Conservation (phyloP, 768 basidiomycete genomes). For the Macrolepiota fuliginosa region DNA sequence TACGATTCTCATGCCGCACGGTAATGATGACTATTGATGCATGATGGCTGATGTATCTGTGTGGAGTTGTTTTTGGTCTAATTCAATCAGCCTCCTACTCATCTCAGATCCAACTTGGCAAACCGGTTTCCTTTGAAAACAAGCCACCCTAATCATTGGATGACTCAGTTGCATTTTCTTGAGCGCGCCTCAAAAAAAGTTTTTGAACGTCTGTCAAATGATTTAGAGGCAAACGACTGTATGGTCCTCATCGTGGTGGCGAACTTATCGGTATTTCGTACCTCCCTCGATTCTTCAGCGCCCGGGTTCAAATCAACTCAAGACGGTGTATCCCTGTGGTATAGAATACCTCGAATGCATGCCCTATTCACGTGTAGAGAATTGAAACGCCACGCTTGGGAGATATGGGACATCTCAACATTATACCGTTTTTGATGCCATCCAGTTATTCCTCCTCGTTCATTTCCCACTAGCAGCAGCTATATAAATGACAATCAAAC, state of each 20-base stretch:
- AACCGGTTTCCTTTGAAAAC: conserved; percentile 1
- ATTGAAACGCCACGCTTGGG: conserved; percentile 11
- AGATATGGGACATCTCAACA: conserved; percentile 11
- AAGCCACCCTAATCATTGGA: background rate
- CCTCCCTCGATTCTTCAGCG: background rate
- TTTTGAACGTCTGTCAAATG: background rate
- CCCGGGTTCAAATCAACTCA: background rate
- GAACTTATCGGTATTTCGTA: background rate
- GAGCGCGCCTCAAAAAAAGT: background rate
- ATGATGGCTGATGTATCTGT: background rate
- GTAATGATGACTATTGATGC: background rate
- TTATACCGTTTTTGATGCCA: conserved; percentile 11
- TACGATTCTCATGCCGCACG: background rate
- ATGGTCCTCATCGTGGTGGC: background rate
- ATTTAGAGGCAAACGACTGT: conserved; percentile 1
- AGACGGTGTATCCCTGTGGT: background rate
- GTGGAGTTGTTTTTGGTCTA: background rate
- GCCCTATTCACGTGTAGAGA: conserved; percentile 14
- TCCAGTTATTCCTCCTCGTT: conserved; percentile 10
- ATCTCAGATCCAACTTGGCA: conserved; percentile 10
- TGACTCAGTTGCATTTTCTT: conserved; percentile 3
- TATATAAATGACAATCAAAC: conserved; percentile 14
- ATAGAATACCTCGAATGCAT: conserved; percentile 7
- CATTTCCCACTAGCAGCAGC: conserved; percentile 9
- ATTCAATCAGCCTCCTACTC: conserved; percentile 1